Conservation (phyloP, 2,329 filamentous ascomycete species). For the Penicillium janthinellum region DNA sequence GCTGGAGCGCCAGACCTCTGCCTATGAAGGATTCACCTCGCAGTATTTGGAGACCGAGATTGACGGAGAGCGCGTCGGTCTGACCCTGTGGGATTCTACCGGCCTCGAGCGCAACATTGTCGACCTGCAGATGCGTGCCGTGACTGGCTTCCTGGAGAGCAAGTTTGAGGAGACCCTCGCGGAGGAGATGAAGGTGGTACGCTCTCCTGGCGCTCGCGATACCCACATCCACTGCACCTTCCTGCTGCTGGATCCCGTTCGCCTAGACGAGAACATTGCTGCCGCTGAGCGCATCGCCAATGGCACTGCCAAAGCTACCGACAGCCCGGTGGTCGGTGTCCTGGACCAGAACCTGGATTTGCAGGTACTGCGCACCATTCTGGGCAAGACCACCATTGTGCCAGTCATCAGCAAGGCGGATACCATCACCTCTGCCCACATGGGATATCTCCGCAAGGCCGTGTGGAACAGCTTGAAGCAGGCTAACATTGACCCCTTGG, state of each 20-base stretch:
- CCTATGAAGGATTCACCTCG: constrained; percentile 71
- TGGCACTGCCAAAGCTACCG: constrained; percentile 52
- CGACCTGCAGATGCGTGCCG: constrained; percentile 88
- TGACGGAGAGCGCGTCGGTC: constrained; percentile 83
- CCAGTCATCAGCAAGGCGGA: constrained; percentile 96
- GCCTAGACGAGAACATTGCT: constrained; percentile 80
- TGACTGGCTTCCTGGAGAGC: constrained; percentile 89
- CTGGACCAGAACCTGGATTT: constrained; percentile 89
- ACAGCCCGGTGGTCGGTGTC: constrained; percentile 58
- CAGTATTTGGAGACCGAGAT: constrained; percentile 95
- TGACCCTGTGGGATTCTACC: constrained; percentile 96
- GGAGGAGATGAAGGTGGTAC: constrained; percentile 96
- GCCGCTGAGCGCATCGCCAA: constrained; percentile 61
- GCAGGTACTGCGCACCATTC: constrained; percentile 81
- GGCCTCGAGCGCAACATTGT: constrained; percentile 94
- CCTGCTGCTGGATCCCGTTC: constrained; percentile 82
- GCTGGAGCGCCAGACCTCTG: constrained; percentile 57
- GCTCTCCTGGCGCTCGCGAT: constrained; percentile 88
- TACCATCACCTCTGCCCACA: constrained; percentile 92
- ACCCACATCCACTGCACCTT: constrained; percentile 98
- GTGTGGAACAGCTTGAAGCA: constrained; percentile 88
- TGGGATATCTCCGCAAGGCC: constrained; percentile 85
- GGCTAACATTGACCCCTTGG: constrained; percentile 83
- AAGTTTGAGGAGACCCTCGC: constrained; percentile 98
- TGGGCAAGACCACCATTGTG: constrained; percentile 93